Evolutionary conservation across 495 filamentous ascomycete species (phyloP).

Genomic region (Aspergillus nanangensis): DNA sequence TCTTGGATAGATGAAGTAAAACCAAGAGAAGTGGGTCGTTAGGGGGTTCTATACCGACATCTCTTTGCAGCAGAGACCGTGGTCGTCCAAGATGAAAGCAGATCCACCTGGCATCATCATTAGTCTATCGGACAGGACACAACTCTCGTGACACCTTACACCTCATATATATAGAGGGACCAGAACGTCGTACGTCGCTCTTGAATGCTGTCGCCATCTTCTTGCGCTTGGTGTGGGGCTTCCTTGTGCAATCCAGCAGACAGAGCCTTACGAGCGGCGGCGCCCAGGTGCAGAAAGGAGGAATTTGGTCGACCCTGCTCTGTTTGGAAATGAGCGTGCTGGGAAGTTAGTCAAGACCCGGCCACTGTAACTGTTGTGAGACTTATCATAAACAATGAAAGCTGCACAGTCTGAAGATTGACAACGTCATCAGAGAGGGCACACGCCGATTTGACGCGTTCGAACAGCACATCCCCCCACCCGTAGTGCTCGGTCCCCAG

Average conservation of each 20-base stretch:
- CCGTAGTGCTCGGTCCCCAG: constrained; percentile 29
- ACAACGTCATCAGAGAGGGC: constrained; percentile 36
- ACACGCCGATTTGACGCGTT: constrained; percentile 34
- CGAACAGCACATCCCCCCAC: constrained; percentile 38
- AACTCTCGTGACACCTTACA: constrained; percentile 15
- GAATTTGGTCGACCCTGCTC: constrained; percentile 42
- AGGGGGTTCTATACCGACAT: constrained; percentile 30
- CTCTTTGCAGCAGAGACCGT: constrained; percentile 28
- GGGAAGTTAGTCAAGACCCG: neutral
- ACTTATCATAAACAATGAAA: constrained; percentile 44
- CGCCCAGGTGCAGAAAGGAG: constrained; percentile 34
- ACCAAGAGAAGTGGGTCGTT: constrained; percentile 32
- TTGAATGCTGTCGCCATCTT: constrained; percentile 25
- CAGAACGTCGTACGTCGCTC: constrained; percentile 38
- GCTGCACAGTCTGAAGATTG: constrained; percentile 39
- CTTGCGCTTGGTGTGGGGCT: constrained; percentile 20
- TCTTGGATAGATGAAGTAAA: constrained; percentile 27
- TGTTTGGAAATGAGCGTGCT: constrained; percentile 37
- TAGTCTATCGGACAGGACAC: neutral
- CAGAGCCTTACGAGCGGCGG: constrained; percentile 35
- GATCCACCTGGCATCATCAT: constrained; percentile 29
- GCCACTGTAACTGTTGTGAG: neutral
- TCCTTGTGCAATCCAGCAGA: constrained; percentile 42
- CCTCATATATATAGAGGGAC: constrained; percentile 39
- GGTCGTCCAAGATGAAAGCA: constrained; percentile 39